These are phyloP conservation scores for Amniculicola lignicola DNA, from an alignment of 495 filamentous ascomycete species.

Conservation along the genomic window DNA sequence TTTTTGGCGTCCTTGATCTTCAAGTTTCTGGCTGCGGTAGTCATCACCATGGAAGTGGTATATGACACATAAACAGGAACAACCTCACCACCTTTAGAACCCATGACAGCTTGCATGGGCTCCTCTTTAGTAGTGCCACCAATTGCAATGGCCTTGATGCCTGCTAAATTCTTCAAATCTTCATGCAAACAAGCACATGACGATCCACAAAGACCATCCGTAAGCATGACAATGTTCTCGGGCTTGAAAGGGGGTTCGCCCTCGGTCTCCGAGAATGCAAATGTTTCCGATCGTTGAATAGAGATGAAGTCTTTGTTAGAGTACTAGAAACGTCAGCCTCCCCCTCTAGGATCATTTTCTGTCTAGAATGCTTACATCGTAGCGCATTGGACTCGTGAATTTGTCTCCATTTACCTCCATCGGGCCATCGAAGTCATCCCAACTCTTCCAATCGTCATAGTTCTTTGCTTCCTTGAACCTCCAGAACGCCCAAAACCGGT, in stretches of 20 bases:
- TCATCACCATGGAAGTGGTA: background rate
- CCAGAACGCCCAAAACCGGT: conserved; percentile 21
- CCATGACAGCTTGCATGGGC: conserved; percentile 25
- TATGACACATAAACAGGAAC: conserved; percentile 2
- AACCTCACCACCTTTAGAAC: conserved; percentile 24
- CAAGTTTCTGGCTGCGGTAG: background rate
- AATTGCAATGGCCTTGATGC: conserved; percentile 18
- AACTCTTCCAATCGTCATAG: conserved; percentile 19
- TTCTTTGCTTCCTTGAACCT: conserved; percentile 9
- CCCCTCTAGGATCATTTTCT: background rate
- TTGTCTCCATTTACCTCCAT: conserved; percentile 20
- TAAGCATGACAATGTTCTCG: conserved; percentile 28
- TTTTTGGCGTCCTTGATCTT: background rate
- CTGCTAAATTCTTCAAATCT: conserved; percentile 28
- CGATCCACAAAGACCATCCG: conserved; percentile 25
- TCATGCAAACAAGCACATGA: conserved; percentile 27
- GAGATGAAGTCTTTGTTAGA: conserved; percentile 24
- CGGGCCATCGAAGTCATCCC: conserved; percentile 19
- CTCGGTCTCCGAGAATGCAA: conserved; percentile 28
- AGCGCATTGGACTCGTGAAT: conserved; percentile 24
- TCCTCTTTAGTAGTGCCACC: conserved; percentile 16
- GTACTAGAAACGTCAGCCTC: conserved; percentile 3
- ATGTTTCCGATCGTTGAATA: conserved; percentile 32
- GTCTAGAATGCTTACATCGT: conserved; percentile 19
- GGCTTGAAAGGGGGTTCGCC: conserved; percentile 13